These are phyloP conservation scores for Coniferiporia sulphurascens DNA, from an alignment of 1,284 basidiomycete species.

Conservation along the genomic window DNA sequence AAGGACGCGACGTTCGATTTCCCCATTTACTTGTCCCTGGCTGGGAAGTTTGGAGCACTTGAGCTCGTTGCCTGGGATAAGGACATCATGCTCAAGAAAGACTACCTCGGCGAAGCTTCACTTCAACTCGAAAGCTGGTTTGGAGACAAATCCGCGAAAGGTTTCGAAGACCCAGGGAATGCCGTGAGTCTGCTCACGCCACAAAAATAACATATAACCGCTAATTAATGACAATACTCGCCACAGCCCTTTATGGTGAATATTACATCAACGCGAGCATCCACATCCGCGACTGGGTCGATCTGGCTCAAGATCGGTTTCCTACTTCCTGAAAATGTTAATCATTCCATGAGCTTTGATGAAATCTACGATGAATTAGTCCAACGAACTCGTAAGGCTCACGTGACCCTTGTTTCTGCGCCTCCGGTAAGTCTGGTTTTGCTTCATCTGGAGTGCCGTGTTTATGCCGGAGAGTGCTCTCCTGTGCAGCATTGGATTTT, in stretches of 20 bases:
- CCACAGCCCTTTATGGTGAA: constrained; percentile 47
- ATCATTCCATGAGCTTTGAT: constrained; percentile 40
- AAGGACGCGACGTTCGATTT: constrained; percentile 85
- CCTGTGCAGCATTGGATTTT: neutral
- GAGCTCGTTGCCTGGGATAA: constrained; percentile 94
- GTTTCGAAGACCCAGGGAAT: constrained; percentile 55
- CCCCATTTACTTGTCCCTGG: constrained; percentile 72
- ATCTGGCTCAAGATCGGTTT: constrained; percentile 79
- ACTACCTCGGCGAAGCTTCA: constrained; percentile 88
- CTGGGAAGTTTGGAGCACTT: constrained; percentile 68
- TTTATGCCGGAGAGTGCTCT: neutral
- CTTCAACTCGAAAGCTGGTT: constrained; percentile 83
- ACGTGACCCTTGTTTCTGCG: constrained; percentile 62
- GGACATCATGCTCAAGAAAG: constrained; percentile 75
- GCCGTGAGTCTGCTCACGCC: constrained; percentile 36
- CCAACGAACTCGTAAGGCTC: constrained; percentile 48
- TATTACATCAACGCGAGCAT: constrained; percentile 63
- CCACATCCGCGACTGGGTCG: constrained; percentile 55
- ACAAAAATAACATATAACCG: constrained; percentile 6
- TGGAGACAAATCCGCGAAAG: constrained; percentile 37
- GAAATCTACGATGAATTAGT: constrained; percentile 62
- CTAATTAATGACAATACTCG: constrained; percentile 1
- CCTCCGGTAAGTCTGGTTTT: constrained; percentile 62
- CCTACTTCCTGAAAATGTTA: constrained; percentile 42
- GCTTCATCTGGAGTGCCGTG: neutral